Evolutionary conservation across 140 eudicot species (phyloP).

Genomic region (Flaveria floridana): DNA sequence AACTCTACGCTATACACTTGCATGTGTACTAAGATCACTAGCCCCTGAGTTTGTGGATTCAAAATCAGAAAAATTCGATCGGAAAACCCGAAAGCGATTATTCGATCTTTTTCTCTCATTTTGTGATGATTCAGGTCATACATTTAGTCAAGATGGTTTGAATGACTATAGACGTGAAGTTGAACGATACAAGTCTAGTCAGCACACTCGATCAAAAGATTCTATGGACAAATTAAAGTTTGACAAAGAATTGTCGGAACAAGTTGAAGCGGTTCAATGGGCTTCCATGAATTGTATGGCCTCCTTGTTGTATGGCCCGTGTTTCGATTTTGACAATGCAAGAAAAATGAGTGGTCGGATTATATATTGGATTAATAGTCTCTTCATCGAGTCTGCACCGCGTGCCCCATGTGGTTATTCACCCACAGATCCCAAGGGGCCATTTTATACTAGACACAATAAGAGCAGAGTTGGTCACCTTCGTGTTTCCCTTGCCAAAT

Average conservation of each 20-base stretch:
- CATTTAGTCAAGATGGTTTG: conserved; percentile 76
- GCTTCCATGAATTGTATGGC: conserved; percentile 98
- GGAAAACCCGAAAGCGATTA: conserved; percentile 67
- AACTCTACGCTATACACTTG: conserved; percentile 86
- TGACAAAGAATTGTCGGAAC: conserved; percentile 82
- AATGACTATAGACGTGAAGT: conserved; percentile 89
- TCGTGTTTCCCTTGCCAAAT: conserved; percentile 79
- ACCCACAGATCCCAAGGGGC: conserved; percentile 89
- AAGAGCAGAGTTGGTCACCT: conserved; percentile 67
- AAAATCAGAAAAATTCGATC: conserved; percentile 87
- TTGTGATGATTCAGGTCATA: conserved; percentile 71
- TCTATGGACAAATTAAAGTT: conserved; percentile 73
- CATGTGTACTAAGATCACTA: conserved; percentile 74
- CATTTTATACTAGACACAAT: conserved; percentile 59
- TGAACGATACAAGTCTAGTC: conserved; percentile 80
- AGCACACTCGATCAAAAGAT: conserved; percentile 76
- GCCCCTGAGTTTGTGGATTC: conserved; percentile 94
- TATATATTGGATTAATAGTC: conserved; percentile 90
- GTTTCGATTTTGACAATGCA: conserved; percentile 87
- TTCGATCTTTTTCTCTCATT: conserved; percentile 89
- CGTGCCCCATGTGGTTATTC: conserved; percentile 79
- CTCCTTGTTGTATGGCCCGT: conserved; percentile 83
- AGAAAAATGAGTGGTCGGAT: conserved; percentile 95
- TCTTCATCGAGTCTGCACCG: conserved; percentile 78
- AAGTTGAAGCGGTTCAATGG: conserved; percentile 93